Conservation (phyloP, 208 protist species). For the Trypanosoma conorhini region DNA sequence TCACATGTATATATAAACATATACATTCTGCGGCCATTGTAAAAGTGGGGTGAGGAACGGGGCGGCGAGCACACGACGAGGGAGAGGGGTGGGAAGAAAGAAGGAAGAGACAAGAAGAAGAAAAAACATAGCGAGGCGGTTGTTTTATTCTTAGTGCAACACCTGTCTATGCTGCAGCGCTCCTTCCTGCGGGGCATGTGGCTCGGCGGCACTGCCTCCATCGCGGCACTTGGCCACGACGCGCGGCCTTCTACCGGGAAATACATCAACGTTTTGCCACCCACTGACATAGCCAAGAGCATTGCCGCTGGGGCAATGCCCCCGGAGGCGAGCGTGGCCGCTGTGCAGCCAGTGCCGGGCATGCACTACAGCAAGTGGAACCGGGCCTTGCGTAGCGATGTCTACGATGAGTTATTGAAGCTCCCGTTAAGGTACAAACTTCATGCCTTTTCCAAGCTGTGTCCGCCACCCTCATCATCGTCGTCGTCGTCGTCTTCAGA, state of each 20-base stretch:
- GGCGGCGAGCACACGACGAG: no score
- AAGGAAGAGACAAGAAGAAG: not conserved
- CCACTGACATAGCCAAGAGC: constrained; percentile 33
- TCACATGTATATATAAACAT: not conserved
- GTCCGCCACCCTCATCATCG: constrained; percentile 19
- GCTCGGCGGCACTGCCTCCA: constrained; percentile 64
- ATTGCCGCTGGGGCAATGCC: constrained; percentile 32
- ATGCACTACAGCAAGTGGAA: constrained; percentile 50
- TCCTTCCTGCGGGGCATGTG: constrained; percentile 40
- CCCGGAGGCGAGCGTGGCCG: constrained; percentile 38
- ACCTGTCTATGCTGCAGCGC: constrained; percentile 37
- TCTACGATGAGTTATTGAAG: constrained; percentile 91
- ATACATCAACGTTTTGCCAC: constrained; percentile 76
- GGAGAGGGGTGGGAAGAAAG: no score
- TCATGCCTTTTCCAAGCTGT: constrained; percentile 68
- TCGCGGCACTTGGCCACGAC: constrained; percentile 60
- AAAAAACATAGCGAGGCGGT: not conserved
- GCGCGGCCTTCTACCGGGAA: constrained; percentile 44
- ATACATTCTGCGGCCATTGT: no score
- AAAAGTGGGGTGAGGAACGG: no score
- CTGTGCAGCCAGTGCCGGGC: constrained; percentile 33
- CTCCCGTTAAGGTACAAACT: constrained; percentile 79
- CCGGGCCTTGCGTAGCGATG: constrained; percentile 56
- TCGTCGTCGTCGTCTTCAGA: constrained; percentile 18
- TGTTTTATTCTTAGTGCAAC: not conserved